Base-by-base conservation (phyloP, 352 stramenopile genomes). In the Achlya hypogyna region DNA sequence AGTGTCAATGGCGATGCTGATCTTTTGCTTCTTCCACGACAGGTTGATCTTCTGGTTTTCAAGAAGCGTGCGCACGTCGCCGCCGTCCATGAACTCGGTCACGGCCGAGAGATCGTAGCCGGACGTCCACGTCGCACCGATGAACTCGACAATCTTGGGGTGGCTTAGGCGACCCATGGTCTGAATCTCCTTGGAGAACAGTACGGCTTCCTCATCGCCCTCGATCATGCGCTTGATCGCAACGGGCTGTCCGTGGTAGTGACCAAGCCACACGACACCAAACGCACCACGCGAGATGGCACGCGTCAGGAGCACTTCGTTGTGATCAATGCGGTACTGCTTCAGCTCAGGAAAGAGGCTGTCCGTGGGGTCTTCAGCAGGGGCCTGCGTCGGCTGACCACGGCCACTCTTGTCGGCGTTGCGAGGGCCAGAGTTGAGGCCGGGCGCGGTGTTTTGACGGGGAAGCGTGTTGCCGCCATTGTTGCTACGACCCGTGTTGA, bases 181-280 rank as follows among this genome's bases (percentile, higher is more conserved):
- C 69, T 86, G 65, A 74, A 93, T 92, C 72, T 93, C 86, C 29
- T 82, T 77, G 25, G 78, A 82, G 64, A 95, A 95, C 22, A 76
- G 63, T 23, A 78, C 75, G 63, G 72, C 71, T 65, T 91, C 79
- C 51, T 92, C 82, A 34, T 88, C 81, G 40, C 79, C 79, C 66
- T 91, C 84, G 54, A 93, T 88, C 82, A 95, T 93, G 69, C 82
- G 79, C 77, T 95, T 95, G 16, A 95, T 84, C 0, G 84, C 86
- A 14, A 95, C 86, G 0, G 82, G 82, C 62, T 91, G 83, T 14
- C 84, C 86, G 62, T 93, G 86, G 76, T 92, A 93, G 74, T 95
- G 86, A 9, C 86, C 84, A 12, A 95, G 76, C 82, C 82, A 95
- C 25, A 93, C 82, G 27, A 92, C 83, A 34, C 86, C 81, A 43